Percentiles rank a stretch among this genome's conserved stretches.
phyloP scores from a whole-genome alignment of 805 yeast species.

The Wickerhamiella lipophila region DNA sequence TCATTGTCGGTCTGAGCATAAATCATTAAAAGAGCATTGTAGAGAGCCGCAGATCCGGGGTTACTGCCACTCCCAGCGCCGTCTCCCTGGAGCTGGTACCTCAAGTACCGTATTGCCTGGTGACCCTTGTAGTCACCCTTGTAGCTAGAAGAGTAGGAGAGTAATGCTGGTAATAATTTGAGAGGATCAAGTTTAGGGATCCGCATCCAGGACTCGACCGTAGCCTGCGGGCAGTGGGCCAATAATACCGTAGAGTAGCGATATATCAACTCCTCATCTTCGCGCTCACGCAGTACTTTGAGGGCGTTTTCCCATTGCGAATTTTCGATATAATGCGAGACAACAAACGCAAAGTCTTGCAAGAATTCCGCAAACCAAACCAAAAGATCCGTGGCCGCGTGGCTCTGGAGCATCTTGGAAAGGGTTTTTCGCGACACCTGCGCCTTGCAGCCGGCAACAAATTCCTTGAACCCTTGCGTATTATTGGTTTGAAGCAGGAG shows the following conservation, averaged over 20 bases:
- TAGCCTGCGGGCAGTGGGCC: constrained; percentile 51
- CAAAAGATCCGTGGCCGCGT: constrained; percentile 52
- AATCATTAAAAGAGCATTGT: constrained; percentile 58
- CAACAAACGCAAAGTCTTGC: constrained; percentile 54
- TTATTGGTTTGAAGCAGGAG: constrained; percentile 28
- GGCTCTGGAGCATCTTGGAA: constrained; percentile 56
- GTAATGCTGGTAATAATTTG: constrained; percentile 60
- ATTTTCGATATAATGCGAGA: constrained; percentile 53
- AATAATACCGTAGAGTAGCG: constrained; percentile 57
- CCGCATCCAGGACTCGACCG: constrained; percentile 70
- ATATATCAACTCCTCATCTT: constrained; percentile 42
- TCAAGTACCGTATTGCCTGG: constrained; percentile 54
- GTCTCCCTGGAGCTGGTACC: constrained; percentile 36
- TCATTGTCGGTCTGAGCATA: constrained; percentile 42
- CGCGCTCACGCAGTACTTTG: constrained; percentile 36
- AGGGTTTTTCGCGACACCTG: constrained; percentile 53
- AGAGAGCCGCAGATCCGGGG: constrained; percentile 34
- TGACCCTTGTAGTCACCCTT: constrained; percentile 37
- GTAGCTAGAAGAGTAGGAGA: constrained; percentile 42
- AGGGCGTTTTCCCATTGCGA: constrained; percentile 60
- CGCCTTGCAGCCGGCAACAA: constrained; percentile 31
- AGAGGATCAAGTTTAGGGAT: constrained; percentile 42
- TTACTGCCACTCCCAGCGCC: constrained; percentile 29
- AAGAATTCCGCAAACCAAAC: constrained; percentile 54
- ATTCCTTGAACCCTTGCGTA: constrained; percentile 32